Conservation (phyloP, 2,329 filamentous ascomycete species). For the Fusarium begoniae region DNA sequence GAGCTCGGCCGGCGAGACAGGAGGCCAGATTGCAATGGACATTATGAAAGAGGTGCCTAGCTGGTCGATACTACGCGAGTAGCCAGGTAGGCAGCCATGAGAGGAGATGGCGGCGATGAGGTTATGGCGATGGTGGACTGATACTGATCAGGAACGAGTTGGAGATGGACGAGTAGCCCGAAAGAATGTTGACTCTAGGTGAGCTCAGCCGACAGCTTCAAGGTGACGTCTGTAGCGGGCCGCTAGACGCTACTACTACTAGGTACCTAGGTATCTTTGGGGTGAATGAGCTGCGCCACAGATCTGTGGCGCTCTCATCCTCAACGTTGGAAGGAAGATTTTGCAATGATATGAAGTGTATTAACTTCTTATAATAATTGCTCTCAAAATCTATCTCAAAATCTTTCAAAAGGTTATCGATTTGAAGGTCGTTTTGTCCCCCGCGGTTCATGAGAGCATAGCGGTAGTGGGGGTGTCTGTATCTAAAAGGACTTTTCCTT, state of each 20-base stretch:
- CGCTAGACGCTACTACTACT: background rate
- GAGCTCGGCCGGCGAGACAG: conserved; percentile 60
- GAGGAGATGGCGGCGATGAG: background rate
- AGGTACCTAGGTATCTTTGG: background rate
- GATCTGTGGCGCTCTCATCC: conserved; percentile 11
- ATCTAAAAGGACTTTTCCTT: conserved; percentile 1
- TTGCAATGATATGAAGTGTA: background rate
- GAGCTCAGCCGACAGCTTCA: conserved; percentile 6
- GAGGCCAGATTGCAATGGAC: conserved; percentile 69
- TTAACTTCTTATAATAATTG: background rate
- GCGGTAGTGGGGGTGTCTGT: conserved; percentile 7
- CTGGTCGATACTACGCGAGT: background rate
- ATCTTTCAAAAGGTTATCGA: too few relatives aligned
- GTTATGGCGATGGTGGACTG: background rate
- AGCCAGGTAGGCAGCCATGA: conserved; percentile 38
- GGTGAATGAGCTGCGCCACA: conserved; percentile 28
- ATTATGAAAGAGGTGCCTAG: conserved; percentile 49
- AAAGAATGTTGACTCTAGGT: background rate
- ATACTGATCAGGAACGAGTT: conserved; percentile 26
- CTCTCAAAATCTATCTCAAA: background rate
- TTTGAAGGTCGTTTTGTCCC: background rate
- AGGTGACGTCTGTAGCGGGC: conserved; percentile 34
- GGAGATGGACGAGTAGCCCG: conserved; percentile 28
- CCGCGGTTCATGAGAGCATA: background rate
- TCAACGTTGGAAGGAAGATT: background rate